Evolutionary conservation across 106 monocot genomes (phyloP), one percentile per base, ranked within the genome.

Genomic region (Allium cepa): DNA sequence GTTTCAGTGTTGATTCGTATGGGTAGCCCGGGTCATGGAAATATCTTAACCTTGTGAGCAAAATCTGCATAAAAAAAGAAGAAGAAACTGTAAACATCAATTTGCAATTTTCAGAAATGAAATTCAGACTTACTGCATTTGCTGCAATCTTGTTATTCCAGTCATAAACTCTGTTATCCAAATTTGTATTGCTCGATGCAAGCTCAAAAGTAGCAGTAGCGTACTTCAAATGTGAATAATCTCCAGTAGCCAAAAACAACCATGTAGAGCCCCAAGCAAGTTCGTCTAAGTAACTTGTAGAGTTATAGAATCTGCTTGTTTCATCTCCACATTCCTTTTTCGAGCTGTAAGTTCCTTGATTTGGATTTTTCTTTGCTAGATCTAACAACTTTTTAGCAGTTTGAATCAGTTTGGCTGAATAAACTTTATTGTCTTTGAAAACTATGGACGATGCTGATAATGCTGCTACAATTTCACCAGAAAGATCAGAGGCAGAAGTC

Each of bases 61-160:
- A 50, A 26, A 80, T 51, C 75, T 79, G 46, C 48, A 53, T 36
- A 36, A 36, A 36, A 36, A 22, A 36, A 36, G 36, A 5, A 36
- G 36, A 36, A 36, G 36, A 36, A 36, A 36, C 5, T 36, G 36
- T 36, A 5, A 36, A 36, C 5, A 5, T 36, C 36, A 5, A 36
- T 36, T 36, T 4, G 36, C 36, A 36, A 36, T 36, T 36, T 36
- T 1, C 36, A 36, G 3, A 36, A 36, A 9, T 57, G 1, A 46
- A 46, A 22, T 7, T 70, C 17, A 12, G 7, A 46, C 48, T 71
- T 60, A 81, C 76, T 17, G 76, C 63, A 50, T 48, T 81, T 47
- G 81, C 81, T 63, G 81, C 57, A 60, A 82, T 28, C 69, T 82
- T 77, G 81, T 82, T 82, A 53, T 82, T 70, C 81, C 81, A 82